Percentiles rank a stretch among this genome's conserved stretches.
These are phyloP conservation scores for Mesembryanthemum crystallinum DNA, from an alignment of 148 eudicot genomes.

Conservation along the genomic window DNA sequence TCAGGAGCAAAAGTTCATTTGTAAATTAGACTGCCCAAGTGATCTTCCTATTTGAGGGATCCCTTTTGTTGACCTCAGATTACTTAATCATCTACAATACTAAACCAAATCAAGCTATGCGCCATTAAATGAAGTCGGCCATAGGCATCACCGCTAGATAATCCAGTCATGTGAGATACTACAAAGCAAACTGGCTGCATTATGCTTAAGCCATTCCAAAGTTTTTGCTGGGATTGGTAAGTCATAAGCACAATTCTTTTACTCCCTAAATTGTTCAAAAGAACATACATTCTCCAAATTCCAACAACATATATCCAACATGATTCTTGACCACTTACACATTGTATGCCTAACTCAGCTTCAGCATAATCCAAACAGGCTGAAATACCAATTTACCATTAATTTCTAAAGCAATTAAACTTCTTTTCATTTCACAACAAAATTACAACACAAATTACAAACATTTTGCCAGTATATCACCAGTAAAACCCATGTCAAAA, in stretches of 20 bases:
- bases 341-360: background rate
- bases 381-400: background rate
- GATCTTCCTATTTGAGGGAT: background rate
- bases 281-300: background rate
- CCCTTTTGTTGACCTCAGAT: background rate
- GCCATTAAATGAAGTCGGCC: background rate
- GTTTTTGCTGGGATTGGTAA: background rate
- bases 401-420: background rate
- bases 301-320: background rate
- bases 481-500: constrained; percentile 9
- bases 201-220: background rate
- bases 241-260: background rate
- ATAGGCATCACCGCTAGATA: background rate
- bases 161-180: background rate
- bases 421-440: constrained; percentile 20
- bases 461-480: background rate
- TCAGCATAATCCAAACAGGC: background rate
- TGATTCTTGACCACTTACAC: background rate
- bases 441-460: constrained; percentile 25
- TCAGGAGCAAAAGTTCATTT: background rate
- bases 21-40: background rate
- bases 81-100: background rate
- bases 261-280: background rate
- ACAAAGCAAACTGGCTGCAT: background rate
- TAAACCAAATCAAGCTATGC: background rate